Evolutionary conservation across 495 filamentous ascomycete genomes (phyloP), one percentile per base, ranked within the genome.

Genomic region (Talaromyces liani): DNA sequence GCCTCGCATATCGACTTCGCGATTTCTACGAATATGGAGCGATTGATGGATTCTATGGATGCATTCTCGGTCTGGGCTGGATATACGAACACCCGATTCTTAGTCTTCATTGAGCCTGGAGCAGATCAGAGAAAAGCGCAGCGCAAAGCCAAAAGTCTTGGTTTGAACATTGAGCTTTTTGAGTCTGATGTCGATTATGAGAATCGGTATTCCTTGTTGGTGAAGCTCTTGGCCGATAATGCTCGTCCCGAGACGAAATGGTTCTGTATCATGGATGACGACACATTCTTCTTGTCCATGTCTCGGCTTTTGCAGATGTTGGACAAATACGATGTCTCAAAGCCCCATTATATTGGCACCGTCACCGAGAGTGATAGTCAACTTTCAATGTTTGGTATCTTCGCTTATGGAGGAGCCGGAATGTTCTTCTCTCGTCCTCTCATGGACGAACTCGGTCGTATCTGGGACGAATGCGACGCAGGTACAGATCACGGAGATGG

Each of bases 201-300:
- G 20, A 76, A 82, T 41, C 80, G 85, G 36, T 88, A 90, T 66
- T 88, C 89, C 65, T 77, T 82, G 0, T 70, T 89, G 24, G 67
- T 89, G 4, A 72, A 78, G 16, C 73, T 81, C 22, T 71, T 89
- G 57, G 74, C 82, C 45, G 65, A 76, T 6, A 68, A 79, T 61
- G 65, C 77, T n/a, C 76, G 76, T 8, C 72, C 77, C 1, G 61
- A 75, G 2, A 87, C 84, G 0, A 70, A 75, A 34, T 91, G 87
- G 86, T 75, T 81, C 12, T 82, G 76, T 57, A 75, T 91, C 34
- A 78, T 89, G 29, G 87, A 91, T 69, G 88, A 91, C 71, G 88
- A 91, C 69, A 89, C 88, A 4, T 88, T 88, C 66, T 85, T 87
- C 73, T 75, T 80, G 0, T 83, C 79, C 20, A 77, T 86, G 71